Conservation (phyloP, 345 rosid genomes). For the Bruguiera parviflora region DNA sequence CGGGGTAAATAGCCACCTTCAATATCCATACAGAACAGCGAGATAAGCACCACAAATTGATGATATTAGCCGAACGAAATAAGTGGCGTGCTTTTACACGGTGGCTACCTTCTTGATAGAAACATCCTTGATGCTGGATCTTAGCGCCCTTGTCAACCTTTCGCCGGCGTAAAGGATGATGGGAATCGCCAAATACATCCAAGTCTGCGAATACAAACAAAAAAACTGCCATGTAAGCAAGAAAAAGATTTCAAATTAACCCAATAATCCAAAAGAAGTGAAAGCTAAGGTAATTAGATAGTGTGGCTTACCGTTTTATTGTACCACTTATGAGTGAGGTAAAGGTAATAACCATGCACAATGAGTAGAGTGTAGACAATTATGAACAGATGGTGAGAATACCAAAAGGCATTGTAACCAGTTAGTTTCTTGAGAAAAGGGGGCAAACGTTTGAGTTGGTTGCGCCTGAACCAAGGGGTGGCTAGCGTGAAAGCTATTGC, state of each 20-base stretch:
- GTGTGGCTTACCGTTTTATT: slow-evolving; percentile 53
- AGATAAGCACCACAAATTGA: background rate
- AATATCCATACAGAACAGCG: background rate
- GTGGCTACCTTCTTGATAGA: slow-evolving; percentile 47
- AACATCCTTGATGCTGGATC: slow-evolving; percentile 69
- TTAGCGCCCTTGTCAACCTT: slow-evolving; percentile 58
- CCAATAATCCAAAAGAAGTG: background rate
- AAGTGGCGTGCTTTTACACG: too few species aligned
- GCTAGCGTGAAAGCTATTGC: slow-evolving; percentile 77
- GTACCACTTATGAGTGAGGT: slow-evolving; percentile 53
- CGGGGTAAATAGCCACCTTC: slow-evolving; percentile 71
- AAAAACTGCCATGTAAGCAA: background rate
- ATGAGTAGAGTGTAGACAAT: slow-evolving; percentile 65
- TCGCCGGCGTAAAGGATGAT: slow-evolving; percentile 52
- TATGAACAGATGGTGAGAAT: slow-evolving; percentile 72
- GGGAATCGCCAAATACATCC: slow-evolving; percentile 79
- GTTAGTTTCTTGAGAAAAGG: slow-evolving; percentile 61
- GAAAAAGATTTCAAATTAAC: background rate
- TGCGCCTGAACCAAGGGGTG: slow-evolving; percentile 67
- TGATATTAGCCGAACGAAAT: background rate
- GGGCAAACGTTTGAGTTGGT: slow-evolving; percentile 46
- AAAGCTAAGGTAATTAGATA: background rate
- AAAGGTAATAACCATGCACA: slow-evolving; percentile 62
- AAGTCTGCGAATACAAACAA: slow-evolving; percentile 42
- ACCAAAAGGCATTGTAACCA: slow-evolving; percentile 88